Percentiles rank a stretch among this genome's conserved stretches.
phyloP scores from a whole-genome alignment of 257 asterid species.

The Solanum boliviense region DNA sequence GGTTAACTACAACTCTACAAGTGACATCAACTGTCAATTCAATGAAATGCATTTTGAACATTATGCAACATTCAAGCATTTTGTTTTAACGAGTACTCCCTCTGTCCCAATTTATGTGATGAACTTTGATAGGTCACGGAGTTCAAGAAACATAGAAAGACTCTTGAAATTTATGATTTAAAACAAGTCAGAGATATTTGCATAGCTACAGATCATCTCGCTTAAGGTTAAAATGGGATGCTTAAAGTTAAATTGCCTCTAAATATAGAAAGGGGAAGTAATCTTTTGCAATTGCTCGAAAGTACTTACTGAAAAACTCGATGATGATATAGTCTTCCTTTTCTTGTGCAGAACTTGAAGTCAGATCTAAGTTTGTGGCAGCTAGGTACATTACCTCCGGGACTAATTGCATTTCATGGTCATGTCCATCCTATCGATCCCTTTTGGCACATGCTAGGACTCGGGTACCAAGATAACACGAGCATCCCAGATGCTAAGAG shows the following conservation, averaged over 20 bases:
- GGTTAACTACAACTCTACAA: conserved; percentile 23
- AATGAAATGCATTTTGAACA: neutral
- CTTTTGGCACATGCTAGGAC: conserved; percentile 95
- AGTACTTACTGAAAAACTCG: neutral
- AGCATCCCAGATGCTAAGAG: conserved; percentile 50
- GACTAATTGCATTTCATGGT: conserved; percentile 81
- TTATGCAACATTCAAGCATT: neutral
- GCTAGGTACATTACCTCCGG: conserved; percentile 93
- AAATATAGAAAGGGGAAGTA: neutral
- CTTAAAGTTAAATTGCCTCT: neutral
- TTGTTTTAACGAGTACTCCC: neutral
- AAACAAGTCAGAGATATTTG: neutral
- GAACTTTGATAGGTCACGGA: neutral
- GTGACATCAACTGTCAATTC: neutral
- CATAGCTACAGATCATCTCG: neutral
- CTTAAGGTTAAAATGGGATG: neutral
- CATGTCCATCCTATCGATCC: conserved; percentile 65
- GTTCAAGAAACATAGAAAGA: neutral
- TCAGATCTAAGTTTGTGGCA: conserved; percentile 97
- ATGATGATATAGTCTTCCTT: neutral
- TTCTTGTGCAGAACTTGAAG: conserved; percentile 58
- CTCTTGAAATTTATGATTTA: neutral
- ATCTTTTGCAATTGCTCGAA: neutral
- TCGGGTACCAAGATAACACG: conserved; percentile 90
- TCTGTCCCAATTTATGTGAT: neutral